Percentiles rank a stretch among this genome's conserved stretches.
Evolutionary conservation across 176 grass and related monocot species (phyloP).

Genomic region (Triticum turgidum): DNA sequence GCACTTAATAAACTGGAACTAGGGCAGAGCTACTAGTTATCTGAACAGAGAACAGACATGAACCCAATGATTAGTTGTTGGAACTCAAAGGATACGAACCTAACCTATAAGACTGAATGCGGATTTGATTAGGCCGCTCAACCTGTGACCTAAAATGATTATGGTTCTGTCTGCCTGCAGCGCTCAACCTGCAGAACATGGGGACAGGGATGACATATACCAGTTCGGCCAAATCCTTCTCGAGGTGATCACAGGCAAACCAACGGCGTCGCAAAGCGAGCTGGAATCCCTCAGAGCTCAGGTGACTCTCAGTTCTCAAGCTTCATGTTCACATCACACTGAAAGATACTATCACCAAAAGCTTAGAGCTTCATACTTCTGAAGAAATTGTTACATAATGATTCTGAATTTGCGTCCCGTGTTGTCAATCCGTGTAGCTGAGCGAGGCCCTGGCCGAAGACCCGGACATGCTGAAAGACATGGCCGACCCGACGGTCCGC

Average conservation of each 20-base stretch:
- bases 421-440: constrained; percentile 36
- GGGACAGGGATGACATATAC: constrained; percentile 79
- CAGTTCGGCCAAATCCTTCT: constrained; percentile 85
- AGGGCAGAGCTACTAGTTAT: background rate
- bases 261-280: constrained; percentile 38
- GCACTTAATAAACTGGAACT: constrained; percentile 15
- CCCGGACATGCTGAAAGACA: constrained; percentile 48
- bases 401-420: background rate
- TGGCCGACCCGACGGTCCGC: constrained; percentile 47
- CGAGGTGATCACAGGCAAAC: constrained; percentile 86
- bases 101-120: background rate
- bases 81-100: background rate
- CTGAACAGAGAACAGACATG: background rate
- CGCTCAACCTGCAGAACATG: constrained; percentile 32
- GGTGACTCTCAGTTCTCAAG: constrained; percentile 34
- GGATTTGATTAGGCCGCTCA: background rate
- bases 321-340: constrained; percentile 1
- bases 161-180: constrained; percentile 32
- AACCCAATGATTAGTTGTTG: constrained; percentile 21
- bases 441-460: constrained; percentile 51
- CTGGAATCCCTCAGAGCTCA: constrained; percentile 58
- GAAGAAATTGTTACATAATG: background rate
- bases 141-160: background rate
- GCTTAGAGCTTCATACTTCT: background rate
- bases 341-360: background rate